phyloP scores from a whole-genome alignment of 2,329 filamentous ascomycete genomes.

The Rachicladosporium sp. region DNA sequence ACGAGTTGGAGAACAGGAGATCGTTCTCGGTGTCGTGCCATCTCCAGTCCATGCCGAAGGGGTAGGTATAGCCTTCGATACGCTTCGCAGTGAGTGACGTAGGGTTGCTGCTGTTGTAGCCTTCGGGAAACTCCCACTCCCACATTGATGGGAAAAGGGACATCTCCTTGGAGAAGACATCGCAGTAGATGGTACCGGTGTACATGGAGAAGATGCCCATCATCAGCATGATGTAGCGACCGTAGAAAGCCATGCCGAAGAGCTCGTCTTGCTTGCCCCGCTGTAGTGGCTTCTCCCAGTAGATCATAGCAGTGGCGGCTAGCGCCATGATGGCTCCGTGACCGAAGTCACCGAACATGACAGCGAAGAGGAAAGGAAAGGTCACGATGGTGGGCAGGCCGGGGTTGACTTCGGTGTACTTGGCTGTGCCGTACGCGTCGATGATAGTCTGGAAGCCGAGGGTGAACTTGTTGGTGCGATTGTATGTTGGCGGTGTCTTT shows the following conservation, averaged over 20 bases:
- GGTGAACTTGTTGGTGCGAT: slow-evolving; percentile 98
- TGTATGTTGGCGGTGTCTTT: slow-evolving; percentile 92
- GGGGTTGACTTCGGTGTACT: slow-evolving; percentile 94
- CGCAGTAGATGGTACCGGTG: slow-evolving; percentile 95
- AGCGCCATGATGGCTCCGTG: slow-evolving; percentile 82
- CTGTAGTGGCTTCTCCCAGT: slow-evolving; percentile 75
- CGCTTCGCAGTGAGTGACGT: slow-evolving; percentile 51
- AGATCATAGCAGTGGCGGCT: slow-evolving; percentile 83
- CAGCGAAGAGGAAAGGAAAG: slow-evolving; percentile 95
- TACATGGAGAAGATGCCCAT: slow-evolving; percentile 97
- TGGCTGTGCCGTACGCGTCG: slow-evolving; percentile 93
- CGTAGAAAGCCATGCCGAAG: slow-evolving; percentile 97
- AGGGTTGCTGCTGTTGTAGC: slow-evolving; percentile 23
- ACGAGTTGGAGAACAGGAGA: slow-evolving; percentile 90
- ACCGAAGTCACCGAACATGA: slow-evolving; percentile 99
- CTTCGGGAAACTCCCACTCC: slow-evolving; percentile 63
- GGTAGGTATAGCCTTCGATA: slow-evolving; percentile 70
- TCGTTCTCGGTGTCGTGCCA: slow-evolving; percentile 97
- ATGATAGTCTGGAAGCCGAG: slow-evolving; percentile 98
- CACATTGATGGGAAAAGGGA: slow-evolving; percentile 83
- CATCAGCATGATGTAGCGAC: slow-evolving; percentile 94
- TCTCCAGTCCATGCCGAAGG: slow-evolving; percentile 88
- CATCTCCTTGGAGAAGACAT: slow-evolving; percentile 88
- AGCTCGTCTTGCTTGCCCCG: slow-evolving; percentile 91
- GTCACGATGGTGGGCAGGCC: slow-evolving; percentile 91